Evolutionary conservation across 2,329 filamentous ascomycete species (phyloP).

Genomic region (Colletotrichum filicis): DNA sequence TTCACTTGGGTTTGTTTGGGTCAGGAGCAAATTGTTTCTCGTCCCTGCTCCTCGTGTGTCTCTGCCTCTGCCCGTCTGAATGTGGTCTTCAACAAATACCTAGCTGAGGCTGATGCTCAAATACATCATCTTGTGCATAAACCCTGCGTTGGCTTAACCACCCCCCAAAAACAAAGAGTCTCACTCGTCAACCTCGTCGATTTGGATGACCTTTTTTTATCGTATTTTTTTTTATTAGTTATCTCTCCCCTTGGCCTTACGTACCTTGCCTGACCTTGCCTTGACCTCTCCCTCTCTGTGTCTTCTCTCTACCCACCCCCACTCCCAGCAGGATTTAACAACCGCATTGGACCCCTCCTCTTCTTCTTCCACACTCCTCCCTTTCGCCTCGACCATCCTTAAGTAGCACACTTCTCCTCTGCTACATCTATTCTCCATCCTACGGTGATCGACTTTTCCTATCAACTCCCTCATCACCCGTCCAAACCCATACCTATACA

Average conservation of each 20-base stretch:
- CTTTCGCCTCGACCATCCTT: background rate
- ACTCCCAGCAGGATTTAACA: constrained; percentile 29
- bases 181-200: constrained; percentile 16
- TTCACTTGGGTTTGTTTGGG: background rate
- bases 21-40: constrained; percentile 28
- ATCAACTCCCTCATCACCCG: background rate
- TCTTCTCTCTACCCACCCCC: constrained; percentile 1
- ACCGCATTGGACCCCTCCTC: constrained; percentile 16
- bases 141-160: background rate
- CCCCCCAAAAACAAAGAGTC: background rate
- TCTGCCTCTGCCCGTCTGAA: constrained; percentile 8
- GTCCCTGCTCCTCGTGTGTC: constrained; percentile 20
- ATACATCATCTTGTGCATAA: constrained; percentile 24
- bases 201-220: constrained; percentile 20
- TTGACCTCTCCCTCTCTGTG: background rate
- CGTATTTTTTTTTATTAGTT: constrained; percentile 24
- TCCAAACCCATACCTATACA: background rate
- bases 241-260: background rate
- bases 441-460: background rate
- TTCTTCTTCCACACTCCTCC: constrained; percentile 1
- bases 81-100: constrained; percentile 31
- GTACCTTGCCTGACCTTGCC: constrained; percentile 2
- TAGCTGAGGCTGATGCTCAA: constrained; percentile 21
- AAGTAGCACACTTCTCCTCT: background rate
- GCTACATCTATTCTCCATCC: background rate